Conservation (phyloP, 345 rosid genomes). For the Murraya koenigii region DNA sequence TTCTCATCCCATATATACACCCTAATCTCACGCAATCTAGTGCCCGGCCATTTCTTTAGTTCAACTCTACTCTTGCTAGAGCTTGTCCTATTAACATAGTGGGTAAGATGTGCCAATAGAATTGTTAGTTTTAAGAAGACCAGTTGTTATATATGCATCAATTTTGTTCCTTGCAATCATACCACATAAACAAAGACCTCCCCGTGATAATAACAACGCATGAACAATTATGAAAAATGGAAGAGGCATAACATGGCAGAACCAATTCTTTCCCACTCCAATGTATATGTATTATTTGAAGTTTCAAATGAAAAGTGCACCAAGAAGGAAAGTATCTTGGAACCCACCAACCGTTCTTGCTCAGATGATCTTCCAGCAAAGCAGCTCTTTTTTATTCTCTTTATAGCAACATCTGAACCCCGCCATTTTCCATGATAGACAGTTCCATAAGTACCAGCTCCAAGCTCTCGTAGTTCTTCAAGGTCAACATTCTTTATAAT, state of each 20-base stretch:
- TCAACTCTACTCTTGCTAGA: background rate
- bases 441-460: slow-evolving; percentile 75
- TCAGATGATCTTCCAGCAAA: slow-evolving; percentile 62
- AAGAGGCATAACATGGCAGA: background rate
- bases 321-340: slow-evolving; percentile 7
- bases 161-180: background rate
- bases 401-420: slow-evolving; percentile 76
- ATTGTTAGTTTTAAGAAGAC: background rate
- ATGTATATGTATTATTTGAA: background rate
- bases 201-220: background rate
- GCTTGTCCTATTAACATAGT: background rate
- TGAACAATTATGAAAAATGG: slow-evolving; percentile 7
- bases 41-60: background rate
- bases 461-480: slow-evolving; percentile 62
- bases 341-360: slow-evolving; percentile 67
- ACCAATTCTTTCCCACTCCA: background rate
- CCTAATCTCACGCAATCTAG: background rate
- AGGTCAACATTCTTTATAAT: slow-evolving; percentile 62
- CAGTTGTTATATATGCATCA: background rate
- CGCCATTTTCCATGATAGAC: slow-evolving; percentile 80
- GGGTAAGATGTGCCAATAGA: background rate
- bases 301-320: slow-evolving; percentile 6
- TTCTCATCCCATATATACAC: background rate
- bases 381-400: slow-evolving; percentile 62
- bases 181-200: background rate